Conservation (phyloP, 2,329 filamentous ascomycete species). For the Nigrospora osmanthi region DNA sequence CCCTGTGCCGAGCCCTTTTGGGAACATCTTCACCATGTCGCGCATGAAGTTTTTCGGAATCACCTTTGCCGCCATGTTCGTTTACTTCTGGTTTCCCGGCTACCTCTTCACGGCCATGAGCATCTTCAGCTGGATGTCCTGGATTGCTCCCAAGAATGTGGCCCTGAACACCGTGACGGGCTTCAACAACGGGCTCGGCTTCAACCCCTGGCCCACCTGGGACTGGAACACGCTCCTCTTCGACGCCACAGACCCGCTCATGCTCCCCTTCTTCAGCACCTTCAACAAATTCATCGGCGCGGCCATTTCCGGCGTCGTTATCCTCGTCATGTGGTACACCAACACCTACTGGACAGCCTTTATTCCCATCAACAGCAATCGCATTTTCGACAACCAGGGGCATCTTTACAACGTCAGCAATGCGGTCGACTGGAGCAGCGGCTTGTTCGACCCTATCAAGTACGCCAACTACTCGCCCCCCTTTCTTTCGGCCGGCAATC, state of each 20-base stretch:
- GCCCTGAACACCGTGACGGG: slow-evolving; percentile 13
- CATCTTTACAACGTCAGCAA: slow-evolving; percentile 34
- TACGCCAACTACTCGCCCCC: slow-evolving; percentile 44
- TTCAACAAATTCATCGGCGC: slow-evolving; percentile 11
- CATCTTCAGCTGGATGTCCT: slow-evolving; percentile 44
- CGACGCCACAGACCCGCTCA: slow-evolving; percentile 9
- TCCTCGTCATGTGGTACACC: slow-evolving; percentile 8
- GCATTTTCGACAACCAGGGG: slow-evolving; percentile 41
- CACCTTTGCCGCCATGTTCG: slow-evolving; percentile 36
- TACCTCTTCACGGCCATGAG: slow-evolving; percentile 37
- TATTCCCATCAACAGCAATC: slow-evolving; percentile 38
- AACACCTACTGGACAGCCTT: slow-evolving; percentile 6
- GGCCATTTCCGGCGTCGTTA: slow-evolving; percentile 7
- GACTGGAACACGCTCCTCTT: slow-evolving; percentile 19
- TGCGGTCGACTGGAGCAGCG: slow-evolving; percentile 18
- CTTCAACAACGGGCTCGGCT: slow-evolving; percentile 9
- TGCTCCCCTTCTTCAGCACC: slow-evolving; percentile 13
- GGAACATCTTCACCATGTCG: slow-evolving; percentile 26
- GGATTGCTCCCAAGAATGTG: slow-evolving; percentile 35
- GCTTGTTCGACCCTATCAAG: slow-evolving; percentile 34
- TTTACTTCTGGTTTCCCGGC: slow-evolving; percentile 44
- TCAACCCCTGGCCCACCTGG: slow-evolving; percentile 5
- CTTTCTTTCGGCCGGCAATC: slow-evolving; percentile 39
- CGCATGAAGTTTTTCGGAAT: slow-evolving; percentile 37
- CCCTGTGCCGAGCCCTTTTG: slow-evolving; percentile 18